phyloP scores from a whole-genome alignment of 768 basidiomycete species.

The Amanita polypyramis region DNA sequence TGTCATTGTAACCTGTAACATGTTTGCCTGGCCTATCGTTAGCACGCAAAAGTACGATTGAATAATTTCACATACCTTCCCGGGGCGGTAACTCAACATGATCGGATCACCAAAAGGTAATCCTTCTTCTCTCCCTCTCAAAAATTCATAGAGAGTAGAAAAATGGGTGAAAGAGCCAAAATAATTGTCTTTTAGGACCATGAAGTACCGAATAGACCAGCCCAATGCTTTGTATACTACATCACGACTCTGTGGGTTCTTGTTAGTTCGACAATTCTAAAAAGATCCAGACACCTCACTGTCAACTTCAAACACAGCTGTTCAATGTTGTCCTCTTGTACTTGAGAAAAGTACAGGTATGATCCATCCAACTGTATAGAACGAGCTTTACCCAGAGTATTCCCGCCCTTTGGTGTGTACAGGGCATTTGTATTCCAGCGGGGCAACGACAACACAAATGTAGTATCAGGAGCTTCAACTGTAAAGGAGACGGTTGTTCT shows the following conservation, averaged over 20 bases:
- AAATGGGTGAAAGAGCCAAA: slow-evolving; percentile 92
- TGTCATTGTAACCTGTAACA: slow-evolving; percentile 64
- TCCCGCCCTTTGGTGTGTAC: slow-evolving; percentile 48
- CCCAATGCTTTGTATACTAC: slow-evolving; percentile 64
- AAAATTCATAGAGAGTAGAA: slow-evolving; percentile 77
- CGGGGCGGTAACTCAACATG: slow-evolving; percentile 66
- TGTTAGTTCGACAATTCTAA: background rate
- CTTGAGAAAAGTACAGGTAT: slow-evolving; percentile 64
- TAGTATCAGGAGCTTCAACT: slow-evolving; percentile 46
- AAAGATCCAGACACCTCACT: slow-evolving; percentile 28
- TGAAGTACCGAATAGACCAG: slow-evolving; percentile 83
- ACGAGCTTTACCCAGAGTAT: slow-evolving; percentile 51
- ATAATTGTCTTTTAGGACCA: slow-evolving; percentile 89
- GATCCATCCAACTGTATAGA: slow-evolving; percentile 51
- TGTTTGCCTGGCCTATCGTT: slow-evolving; percentile 50
- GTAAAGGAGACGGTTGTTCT: slow-evolving; percentile 56
- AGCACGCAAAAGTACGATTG: background rate
- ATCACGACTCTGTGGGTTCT: slow-evolving; percentile 32
- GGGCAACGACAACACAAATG: slow-evolving; percentile 59
- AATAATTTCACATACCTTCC: slow-evolving; percentile 41
- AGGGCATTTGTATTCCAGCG: slow-evolving; percentile 83
- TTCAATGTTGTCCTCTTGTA: slow-evolving; percentile 65
- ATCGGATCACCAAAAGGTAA: slow-evolving; percentile 74
- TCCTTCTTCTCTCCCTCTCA: slow-evolving; percentile 51
- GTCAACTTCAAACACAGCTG: slow-evolving; percentile 58